Percentiles rank a stretch among this genome's conserved stretches.
These are phyloP conservation scores for Lipomyces lipofer DNA, from an alignment of 805 yeast species.

Conservation along the genomic window DNA sequence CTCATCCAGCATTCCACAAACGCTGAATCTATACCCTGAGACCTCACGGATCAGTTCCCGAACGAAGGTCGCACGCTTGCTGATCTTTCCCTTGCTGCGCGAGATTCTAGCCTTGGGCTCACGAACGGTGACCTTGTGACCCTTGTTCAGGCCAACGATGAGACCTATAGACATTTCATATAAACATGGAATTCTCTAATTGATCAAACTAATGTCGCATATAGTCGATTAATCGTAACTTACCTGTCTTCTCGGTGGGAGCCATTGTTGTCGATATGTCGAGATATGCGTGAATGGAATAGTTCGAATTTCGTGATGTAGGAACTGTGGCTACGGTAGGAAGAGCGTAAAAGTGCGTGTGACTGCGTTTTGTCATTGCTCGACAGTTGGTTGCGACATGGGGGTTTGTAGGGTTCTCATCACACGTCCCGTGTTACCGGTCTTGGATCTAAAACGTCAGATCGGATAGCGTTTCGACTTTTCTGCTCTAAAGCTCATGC, in stretches of 20 bases:
- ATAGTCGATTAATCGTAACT: not conserved
- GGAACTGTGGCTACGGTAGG: no score
- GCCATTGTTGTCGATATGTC: constrained; percentile 21
- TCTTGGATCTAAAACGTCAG: no score
- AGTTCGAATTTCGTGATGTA: no score
- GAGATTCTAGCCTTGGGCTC: constrained; percentile 86
- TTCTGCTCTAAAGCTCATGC: no score
- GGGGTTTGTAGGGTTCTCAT: no score
- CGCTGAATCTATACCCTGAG: constrained; percentile 56
- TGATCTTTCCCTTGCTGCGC: constrained; percentile 93
- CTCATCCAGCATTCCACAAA: not conserved
- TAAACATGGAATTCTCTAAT: not conserved
- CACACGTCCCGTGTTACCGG: no score
- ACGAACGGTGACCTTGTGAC: constrained; percentile 90
- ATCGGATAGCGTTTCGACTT: no score
- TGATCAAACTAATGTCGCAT: no score
- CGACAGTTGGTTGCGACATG: no score
- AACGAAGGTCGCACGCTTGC: constrained; percentile 95
- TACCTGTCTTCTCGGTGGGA: constrained; percentile 31
- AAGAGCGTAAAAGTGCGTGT: not conserved
- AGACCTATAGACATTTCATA: constrained; percentile 51
- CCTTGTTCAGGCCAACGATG: constrained; percentile 99
- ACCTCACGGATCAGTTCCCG: constrained; percentile 95
- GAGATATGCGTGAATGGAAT: not conserved
- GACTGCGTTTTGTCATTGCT: no score